Evolutionary conservation across 441 rosid genomes (phyloP).

Genomic region (Euphorbia celastroides): DNA sequence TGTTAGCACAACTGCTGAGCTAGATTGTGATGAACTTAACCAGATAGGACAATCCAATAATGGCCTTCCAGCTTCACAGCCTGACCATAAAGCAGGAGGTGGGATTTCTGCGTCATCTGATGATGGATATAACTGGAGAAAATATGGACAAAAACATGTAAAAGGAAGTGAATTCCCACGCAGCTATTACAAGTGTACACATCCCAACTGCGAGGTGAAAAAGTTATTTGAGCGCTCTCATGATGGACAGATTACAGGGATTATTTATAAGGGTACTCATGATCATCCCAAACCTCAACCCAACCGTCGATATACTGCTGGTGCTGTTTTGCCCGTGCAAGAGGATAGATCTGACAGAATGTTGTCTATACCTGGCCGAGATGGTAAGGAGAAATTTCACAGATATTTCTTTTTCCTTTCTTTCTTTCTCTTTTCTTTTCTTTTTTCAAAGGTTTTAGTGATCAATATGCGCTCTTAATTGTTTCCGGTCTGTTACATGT

Average conservation of each 20-base stretch:
- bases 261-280: constrained; percentile 87
- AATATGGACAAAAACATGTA: constrained; percentile 95
- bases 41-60: constrained; percentile 36
- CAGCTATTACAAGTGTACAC: constrained; percentile 97
- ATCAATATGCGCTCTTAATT: constrained; percentile 14
- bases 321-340: constrained; percentile 49
- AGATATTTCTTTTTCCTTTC: constrained; percentile 6
- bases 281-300: constrained; percentile 98
- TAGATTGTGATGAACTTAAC: constrained; percentile 52
- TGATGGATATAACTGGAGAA: constrained; percentile 97
- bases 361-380: constrained; percentile 41
- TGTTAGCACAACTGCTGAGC: constrained; percentile 47
- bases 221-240: constrained; percentile 90
- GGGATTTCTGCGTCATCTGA: constrained; percentile 46
- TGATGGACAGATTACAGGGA: constrained; percentile 85
- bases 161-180: constrained; percentile 97
- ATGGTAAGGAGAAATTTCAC: constrained; percentile 42
- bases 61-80: constrained; percentile 34
- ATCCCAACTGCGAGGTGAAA: constrained; percentile 95
- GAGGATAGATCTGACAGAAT: constrained; percentile 63
- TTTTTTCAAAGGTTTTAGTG: background rate
- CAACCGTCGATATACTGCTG: constrained; percentile 60
- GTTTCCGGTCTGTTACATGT: constrained; percentile 13
- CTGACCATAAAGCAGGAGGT: constrained; percentile 59
- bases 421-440: background rate